phyloP scores from a whole-genome alignment of 768 basidiomycete species.

The Tulasnella calospora region DNA sequence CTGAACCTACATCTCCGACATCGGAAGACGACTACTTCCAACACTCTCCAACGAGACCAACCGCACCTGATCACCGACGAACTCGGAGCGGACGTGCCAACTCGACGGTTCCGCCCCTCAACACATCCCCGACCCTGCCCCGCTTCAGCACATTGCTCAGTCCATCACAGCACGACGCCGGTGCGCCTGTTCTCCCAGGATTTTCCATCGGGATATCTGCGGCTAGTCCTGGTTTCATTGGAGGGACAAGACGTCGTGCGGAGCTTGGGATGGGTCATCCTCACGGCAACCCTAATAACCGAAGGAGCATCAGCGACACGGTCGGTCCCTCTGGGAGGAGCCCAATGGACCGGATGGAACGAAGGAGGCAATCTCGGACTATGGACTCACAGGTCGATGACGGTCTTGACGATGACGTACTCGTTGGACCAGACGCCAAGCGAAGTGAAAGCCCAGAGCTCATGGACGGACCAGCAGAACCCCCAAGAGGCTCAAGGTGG shows the following conservation, averaged over 20 bases:
- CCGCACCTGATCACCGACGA: neutral
- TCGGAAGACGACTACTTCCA: neutral
- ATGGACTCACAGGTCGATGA: neutral
- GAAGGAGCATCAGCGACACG: neutral
- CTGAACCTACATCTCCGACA: neutral
- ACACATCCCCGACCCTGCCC: slow-evolving; percentile 12
- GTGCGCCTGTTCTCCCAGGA: slow-evolving; percentile 38
- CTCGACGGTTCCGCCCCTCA: neutral
- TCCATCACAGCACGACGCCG: slow-evolving; percentile 27
- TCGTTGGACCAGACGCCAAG: neutral
- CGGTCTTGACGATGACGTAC: neutral
- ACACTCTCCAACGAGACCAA: neutral
- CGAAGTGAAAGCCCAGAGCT: neutral
- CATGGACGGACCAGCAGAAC: neutral
- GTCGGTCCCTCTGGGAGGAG: neutral
- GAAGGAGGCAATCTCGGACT: neutral
- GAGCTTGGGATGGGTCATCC: neutral
- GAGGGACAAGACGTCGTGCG: slow-evolving; percentile 3
- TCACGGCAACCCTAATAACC: neutral
- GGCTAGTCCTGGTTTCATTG: slow-evolving; percentile 63
- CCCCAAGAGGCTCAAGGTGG: neutral
- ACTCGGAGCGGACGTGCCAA: neutral
- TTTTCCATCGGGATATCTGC: slow-evolving; percentile 74
- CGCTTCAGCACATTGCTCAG: slow-evolving; percentile 28
- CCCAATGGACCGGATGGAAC: neutral